A percentile compares a stretch with the other conserved stretches of the same genome.
phyloP scores from a whole-genome alignment of 148 eudicot genomes.

The Suaeda aralocaspica region DNA sequence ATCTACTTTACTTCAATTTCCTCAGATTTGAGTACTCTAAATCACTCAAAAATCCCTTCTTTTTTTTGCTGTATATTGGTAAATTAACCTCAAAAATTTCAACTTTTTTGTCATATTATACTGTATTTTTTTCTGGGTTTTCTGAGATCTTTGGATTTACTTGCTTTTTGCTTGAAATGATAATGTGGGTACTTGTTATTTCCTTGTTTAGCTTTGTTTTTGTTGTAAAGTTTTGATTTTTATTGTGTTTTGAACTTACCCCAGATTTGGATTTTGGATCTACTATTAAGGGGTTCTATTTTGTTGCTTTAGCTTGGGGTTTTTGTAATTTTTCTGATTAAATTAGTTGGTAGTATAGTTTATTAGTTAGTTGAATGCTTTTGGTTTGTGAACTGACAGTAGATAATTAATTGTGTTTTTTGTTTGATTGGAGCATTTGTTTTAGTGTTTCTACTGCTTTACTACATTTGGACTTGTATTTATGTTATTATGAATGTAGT shows the following conservation, averaged over 20 bases:
- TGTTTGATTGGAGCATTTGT: background rate
- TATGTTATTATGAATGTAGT: background rate
- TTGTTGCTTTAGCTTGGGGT: slow-evolving; percentile 4
- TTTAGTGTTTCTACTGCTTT: slow-evolving; percentile 21
- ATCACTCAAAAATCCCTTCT: slow-evolving; percentile 3
- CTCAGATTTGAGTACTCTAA: slow-evolving; percentile 34
- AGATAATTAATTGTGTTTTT: background rate
- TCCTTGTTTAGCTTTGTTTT: slow-evolving; percentile 19
- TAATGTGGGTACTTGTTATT: slow-evolving; percentile 37
- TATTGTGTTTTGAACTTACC: slow-evolving; percentile 7
- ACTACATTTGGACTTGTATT: slow-evolving; percentile 4
- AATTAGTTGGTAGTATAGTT: slow-evolving; percentile 5
- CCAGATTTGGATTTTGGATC: slow-evolving; percentile 36
- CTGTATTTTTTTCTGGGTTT: slow-evolving; percentile 17
- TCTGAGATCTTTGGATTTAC: slow-evolving; percentile 24
- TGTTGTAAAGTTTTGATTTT: slow-evolving; percentile 21
- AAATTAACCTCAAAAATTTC: slow-evolving; percentile 1
- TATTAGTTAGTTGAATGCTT: background rate
- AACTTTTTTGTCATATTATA: slow-evolving; percentile 2
- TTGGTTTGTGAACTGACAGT: slow-evolving; percentile 13
- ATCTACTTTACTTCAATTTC: slow-evolving; percentile 28
- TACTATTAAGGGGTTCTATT: slow-evolving; percentile 11
- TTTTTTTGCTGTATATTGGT: slow-evolving; percentile 19
- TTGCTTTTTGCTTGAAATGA: slow-evolving; percentile 18
- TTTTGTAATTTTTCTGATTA: slow-evolving; percentile 7